Evolutionary conservation across 1,284 basidiomycete genomes (phyloP), one percentile per base, ranked within the genome.

Genomic region (Pyrrhoderma lamaoense): DNA sequence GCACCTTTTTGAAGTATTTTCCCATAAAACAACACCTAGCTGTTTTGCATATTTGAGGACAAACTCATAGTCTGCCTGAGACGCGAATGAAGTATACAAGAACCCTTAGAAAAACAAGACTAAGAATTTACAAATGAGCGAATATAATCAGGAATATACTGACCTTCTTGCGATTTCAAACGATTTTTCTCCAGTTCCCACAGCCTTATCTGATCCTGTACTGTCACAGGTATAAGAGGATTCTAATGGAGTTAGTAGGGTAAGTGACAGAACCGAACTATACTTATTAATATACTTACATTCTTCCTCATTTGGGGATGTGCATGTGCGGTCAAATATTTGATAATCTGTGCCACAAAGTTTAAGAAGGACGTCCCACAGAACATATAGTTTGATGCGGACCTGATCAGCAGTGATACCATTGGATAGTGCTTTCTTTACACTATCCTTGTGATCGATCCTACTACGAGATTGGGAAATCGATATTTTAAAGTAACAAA

Each of bases 131-230:
- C 49, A 38, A 14, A 22, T 23, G 4, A 46, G 52, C 51, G 44
- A 50, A 57, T 52, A 55, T 55, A 59, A 51, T 47, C 54, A 60
- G 44, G 57, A 58, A 56, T 55, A 43, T 38, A 61, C 67, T 46
- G 62, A 91, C 92, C 89, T 74, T 93, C 89, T 64, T 86, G 76
- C 25, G 87, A 85, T 60, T 88, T 85, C 1, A 99, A 74, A 46
- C 96, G 80, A 66, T 98, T 94, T 67, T 89, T 85, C 71, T 99
- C 96, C 48, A 94, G 75, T 68, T 99, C 95, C 95, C 96, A 99
- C 14, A 99, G 74, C 48, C 96, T 83, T 58, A 99, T 90, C 70
- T 99, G 96, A 70, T 99, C 96, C 60, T 97, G 93, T 0, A 98
- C 94, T 0, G 95, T 97, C 36, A 95, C 90, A 23, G 93, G 93